Evolutionary conservation across 2,329 filamentous ascomycete species (phyloP), one percentile per base, ranked within the genome.

Genomic region (Cryphonectria japonica): DNA sequence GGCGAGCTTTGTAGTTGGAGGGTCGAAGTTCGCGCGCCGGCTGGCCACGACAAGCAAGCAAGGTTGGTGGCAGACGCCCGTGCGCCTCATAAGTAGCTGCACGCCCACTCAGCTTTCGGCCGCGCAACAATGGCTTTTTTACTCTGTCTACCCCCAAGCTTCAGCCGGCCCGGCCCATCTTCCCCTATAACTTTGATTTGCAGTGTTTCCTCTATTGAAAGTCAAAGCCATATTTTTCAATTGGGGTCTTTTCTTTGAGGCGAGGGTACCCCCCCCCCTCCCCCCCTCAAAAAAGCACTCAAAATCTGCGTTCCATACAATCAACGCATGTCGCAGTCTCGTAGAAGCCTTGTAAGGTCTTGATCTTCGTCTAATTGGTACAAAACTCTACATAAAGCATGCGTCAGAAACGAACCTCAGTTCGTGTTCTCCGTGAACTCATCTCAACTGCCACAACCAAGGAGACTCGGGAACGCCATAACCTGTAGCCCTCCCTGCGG

Each of bases 381-480:
- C 67, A 63, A 26, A 68, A 68, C 22, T 70, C 65, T 72, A 72
- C 65, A 69, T 73, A 69, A 67, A 41, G 32, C 71, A 62, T 71
- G 61, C 43, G 52, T 67, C 32, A 61, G 26, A 1, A 59, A 54
- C 39, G 50, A 71, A 54, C 50, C 62, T 63, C 69, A 41, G n/a
- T 14, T 62, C 66, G 37, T 16, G 57, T n/a, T 37, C 54, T 66
- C n/a, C 16, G 32, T 41, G 59, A 41, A 41, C 46, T 59, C 39
- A 34, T 64, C 60, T 61, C 66, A 71, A 50, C 46, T 61, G 14
- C 41, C 32, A 69, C 57, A 46, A 60, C 50, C 71, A 68, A 71
- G 68, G 46, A 46, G 50, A 66, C 69, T 64, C 66, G 65, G 62
- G 59, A 69, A 72, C 71, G 69, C 71, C 71, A 41, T 43, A 22